phyloP scores from a whole-genome alignment of 1,284 basidiomycete genomes.

The Baeospora myosura region DNA sequence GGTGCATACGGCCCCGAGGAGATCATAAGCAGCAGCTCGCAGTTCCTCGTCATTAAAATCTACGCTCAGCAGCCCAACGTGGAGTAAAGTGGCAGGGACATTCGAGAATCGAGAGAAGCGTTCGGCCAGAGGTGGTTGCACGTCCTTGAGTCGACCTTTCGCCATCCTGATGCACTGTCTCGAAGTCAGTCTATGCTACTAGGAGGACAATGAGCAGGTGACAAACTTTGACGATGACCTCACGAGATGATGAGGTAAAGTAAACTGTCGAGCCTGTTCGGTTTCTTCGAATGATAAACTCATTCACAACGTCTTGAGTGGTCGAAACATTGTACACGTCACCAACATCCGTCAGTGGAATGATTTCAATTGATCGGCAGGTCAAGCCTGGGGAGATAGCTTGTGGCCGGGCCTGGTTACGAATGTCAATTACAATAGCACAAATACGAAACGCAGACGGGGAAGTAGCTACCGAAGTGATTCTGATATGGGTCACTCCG shows the following conservation, averaged over 20 bases:
- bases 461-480: conserved; percentile 49
- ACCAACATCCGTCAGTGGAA: conserved; percentile 73
- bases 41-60: conserved; percentile 68
- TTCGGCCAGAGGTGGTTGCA: conserved; percentile 50
- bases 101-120: conserved; percentile 74
- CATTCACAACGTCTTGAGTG: conserved; percentile 58
- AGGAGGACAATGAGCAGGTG: background rate
- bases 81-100: conserved; percentile 75
- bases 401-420: conserved; percentile 50
- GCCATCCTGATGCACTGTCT: conserved; percentile 58
- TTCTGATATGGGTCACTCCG: conserved; percentile 56
- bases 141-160: conserved; percentile 59
- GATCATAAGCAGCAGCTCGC: conserved; percentile 70
- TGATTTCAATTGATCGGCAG: conserved; percentile 73
- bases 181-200: background rate
- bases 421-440: conserved; percentile 6
- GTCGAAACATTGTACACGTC: conserved; percentile 78
- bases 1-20: conserved; percentile 70
- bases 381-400: conserved; percentile 54
- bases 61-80: conserved; percentile 74
- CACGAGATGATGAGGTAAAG: conserved; percentile 62
- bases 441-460: conserved; percentile 2
- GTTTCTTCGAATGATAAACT: conserved; percentile 74
- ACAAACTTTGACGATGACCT: conserved; percentile 67
- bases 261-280: conserved; percentile 64